These are phyloP conservation scores for Lactuca sativa DNA, from an alignment of 129 eudicot genomes.

Conservation along the genomic window DNA sequence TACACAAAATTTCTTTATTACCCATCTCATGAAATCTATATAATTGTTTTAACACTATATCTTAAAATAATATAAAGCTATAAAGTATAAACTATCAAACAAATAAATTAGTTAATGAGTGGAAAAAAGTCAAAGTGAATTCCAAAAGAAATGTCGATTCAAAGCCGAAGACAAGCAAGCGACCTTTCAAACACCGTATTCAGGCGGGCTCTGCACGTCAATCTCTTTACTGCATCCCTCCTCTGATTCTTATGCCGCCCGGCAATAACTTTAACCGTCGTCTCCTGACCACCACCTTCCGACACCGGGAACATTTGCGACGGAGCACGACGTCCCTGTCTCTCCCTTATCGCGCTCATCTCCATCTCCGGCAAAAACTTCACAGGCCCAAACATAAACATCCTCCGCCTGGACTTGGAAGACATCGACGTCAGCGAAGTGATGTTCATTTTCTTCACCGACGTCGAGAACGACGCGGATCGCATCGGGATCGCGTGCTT, in stretches of 20 bases:
- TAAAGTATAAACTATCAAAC: neutral
- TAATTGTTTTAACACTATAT: no score
- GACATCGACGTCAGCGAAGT: constrained; percentile 61
- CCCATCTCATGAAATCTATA: no score
- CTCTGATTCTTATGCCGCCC: constrained; percentile 15
- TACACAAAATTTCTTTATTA: no score
- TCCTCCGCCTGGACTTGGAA: constrained; percentile 49
- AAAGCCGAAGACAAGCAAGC: constrained; percentile 41
- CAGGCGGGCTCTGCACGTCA: constrained; percentile 46
- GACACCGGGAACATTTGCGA: constrained; percentile 32
- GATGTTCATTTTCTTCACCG: constrained; percentile 49
- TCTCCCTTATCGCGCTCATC: constrained; percentile 53
- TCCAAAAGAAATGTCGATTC: neutral
- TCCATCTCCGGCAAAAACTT: constrained; percentile 73
- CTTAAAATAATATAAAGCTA: neutral
- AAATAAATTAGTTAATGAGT: neutral
- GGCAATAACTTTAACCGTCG: constrained; percentile 16
- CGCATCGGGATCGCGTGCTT: constrained; percentile 13
- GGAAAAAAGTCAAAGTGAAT: constrained; percentile 10
- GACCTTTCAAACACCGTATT: constrained; percentile 50
- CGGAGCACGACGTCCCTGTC: constrained; percentile 48
- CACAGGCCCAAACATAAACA: constrained; percentile 69
- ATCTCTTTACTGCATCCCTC: constrained; percentile 25
- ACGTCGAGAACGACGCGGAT: constrained; percentile 20
- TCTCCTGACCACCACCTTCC: constrained; percentile 20